phyloP scores from a whole-genome alignment of 352 stramenopile species.

The Globisporangium paddicum region DNA sequence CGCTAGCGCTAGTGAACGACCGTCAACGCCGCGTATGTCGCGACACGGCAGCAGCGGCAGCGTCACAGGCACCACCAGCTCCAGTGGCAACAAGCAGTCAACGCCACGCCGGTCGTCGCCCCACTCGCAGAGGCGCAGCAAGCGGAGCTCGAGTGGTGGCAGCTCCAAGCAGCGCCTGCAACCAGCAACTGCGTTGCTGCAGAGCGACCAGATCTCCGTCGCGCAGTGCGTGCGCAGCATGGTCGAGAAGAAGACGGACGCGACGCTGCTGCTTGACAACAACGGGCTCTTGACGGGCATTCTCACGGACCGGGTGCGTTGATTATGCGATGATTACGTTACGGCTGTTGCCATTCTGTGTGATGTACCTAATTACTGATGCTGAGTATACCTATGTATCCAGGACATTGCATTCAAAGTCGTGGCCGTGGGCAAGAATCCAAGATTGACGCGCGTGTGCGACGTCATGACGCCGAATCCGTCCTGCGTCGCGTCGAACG shows the following conservation, averaged over 20 bases:
- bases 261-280: constrained; percentile 89
- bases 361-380: not conserved
- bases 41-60: constrained; percentile 7
- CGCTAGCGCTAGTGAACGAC: not conserved
- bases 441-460: constrained; percentile 65
- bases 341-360: not conserved
- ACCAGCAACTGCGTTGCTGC: constrained; percentile 62
- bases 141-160: constrained; percentile 13
- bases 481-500: constrained; percentile 91
- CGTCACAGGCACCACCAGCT: not conserved
- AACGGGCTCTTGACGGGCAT: constrained; percentile 92
- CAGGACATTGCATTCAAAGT: constrained; percentile 94
- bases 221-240: constrained; percentile 82
- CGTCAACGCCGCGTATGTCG: not conserved
- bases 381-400: not conserved
- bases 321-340: not conserved
- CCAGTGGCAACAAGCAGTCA: constrained; percentile 14
- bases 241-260: constrained; percentile 87
- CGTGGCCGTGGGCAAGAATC: constrained; percentile 86
- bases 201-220: constrained; percentile 65
- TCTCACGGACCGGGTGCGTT: constrained; percentile 89
- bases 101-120: constrained; percentile 9
- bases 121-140: constrained; percentile 13
- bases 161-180: constrained; percentile 46
- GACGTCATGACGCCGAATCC: constrained; percentile 95